These are phyloP conservation scores for Fusarium duplospermum DNA, from an alignment of 2,329 filamentous ascomycete species.

Conservation along the genomic window DNA sequence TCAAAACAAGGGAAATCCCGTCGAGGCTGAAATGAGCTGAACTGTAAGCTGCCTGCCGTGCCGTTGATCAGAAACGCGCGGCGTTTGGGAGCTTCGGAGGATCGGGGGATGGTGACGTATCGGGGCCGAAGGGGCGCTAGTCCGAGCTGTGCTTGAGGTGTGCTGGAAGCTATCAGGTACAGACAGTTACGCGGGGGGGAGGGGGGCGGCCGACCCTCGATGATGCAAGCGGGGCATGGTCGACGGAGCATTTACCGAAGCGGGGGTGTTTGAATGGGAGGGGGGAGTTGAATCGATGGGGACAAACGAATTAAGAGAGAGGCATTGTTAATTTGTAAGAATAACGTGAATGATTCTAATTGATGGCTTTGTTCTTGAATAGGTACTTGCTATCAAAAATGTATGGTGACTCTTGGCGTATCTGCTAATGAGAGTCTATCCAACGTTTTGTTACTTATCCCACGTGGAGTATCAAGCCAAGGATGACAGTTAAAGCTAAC, in stretches of 20 bases:
- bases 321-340: background rate
- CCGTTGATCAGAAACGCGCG: conserved; percentile 7
- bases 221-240: conserved; percentile 27
- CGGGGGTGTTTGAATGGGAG: conserved; percentile 15
- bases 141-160: background rate
- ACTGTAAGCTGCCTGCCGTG: background rate
- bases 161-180: background rate
- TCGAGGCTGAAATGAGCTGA: background rate
- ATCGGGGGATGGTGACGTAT: conserved; percentile 25
- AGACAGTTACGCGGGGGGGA: background rate
- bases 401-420: background rate
- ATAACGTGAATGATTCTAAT: background rate
- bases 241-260: conserved; percentile 35
- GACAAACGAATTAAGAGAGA: background rate
- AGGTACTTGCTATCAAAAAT: too few relatives aligned
- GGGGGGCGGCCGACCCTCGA: background rate
- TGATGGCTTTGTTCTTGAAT: background rate
- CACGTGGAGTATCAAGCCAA: background rate
- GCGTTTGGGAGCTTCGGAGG: background rate
- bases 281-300: background rate
- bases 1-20: background rate
- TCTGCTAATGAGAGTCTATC: background rate
- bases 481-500: background rate
- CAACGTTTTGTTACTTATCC: background rate
- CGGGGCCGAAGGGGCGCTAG: background rate